Base-by-base conservation (phyloP, 2,329 filamentous ascomycete species). In the Xylariaceae sp. region DNA sequence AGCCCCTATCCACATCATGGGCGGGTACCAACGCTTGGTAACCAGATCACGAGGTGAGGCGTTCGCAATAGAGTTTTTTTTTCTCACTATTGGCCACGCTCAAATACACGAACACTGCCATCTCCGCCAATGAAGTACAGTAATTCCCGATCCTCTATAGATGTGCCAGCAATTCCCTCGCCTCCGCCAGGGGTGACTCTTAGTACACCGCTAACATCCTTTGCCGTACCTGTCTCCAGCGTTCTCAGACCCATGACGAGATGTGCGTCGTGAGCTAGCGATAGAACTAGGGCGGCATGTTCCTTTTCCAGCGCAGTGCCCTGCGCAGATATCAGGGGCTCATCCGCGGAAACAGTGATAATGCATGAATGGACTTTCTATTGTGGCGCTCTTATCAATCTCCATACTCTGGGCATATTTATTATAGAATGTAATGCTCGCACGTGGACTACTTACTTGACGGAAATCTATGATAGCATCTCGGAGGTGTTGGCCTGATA, bases 181-280 rank as follows among this genome's bases (percentile, higher is more conserved):
- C 65, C 68, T 15, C 70, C 73, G 3, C 85, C 85, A 42, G 78
- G 76, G 16, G 87, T 92, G 47, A 94, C 77, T 61, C 91, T 80
- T 58, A 96, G 66, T 41, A 96, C 90, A 2, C 92, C 92, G 71
- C 89, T 95, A 30, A 97, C 89, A 71, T 96, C 92, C 67, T 81
- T 86, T 58, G 92, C 92, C n/a, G 85, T 85, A 0, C 92, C 92
- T 0, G 91, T 95, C 66, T 95, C 91, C 56, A 97, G 71, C 65
- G 86, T 79, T 49, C 92, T 78, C 54, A 94, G 73, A 57, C 88
- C 83, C 63, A 95, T 72, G 3, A 92, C 79, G 58, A 80, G 76
- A n/a, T 81, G 73, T 8, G 91, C 89, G 63, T 83, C 79, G 68
- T 96, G 90, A n/a, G 87, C 88, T 58, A 87, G 72, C 5, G 80